phyloP scores from a whole-genome alignment of 108 stramenopile species.

The Nannochloropsis salina region DNA sequence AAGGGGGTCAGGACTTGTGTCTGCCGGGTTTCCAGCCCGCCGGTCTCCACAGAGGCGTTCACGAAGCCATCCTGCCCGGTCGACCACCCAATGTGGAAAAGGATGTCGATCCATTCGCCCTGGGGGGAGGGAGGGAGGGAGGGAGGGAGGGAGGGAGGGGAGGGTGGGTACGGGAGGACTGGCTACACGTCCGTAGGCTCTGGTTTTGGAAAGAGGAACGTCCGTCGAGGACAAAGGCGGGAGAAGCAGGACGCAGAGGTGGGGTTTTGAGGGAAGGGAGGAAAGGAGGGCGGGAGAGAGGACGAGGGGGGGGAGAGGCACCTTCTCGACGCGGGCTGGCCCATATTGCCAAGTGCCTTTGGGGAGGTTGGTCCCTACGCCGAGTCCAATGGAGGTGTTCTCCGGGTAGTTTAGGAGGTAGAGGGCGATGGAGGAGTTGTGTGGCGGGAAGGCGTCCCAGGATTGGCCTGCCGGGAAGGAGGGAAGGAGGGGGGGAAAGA shows the following conservation, averaged over 20 bases:
- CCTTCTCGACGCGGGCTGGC: neutral
- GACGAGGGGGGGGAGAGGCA: neutral
- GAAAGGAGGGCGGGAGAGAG: neutral
- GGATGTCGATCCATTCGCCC: neutral
- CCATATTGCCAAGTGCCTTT: neutral
- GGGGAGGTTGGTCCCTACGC: neutral
- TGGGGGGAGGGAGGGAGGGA: neutral
- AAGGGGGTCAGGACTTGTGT: neutral
- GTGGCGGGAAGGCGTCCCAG: neutral
- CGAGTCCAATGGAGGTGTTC: neutral
- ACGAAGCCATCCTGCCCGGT: neutral
- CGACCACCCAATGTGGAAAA: neutral
- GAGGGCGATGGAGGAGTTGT: conserved; percentile 2
- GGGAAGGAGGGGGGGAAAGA: neutral
- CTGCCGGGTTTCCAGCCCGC: neutral
- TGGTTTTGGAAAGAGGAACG: too few species aligned
- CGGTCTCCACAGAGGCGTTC: neutral
- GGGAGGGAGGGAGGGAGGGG: neutral
- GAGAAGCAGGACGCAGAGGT: too few species aligned
- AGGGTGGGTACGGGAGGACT: neutral
- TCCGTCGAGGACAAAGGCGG: too few species aligned
- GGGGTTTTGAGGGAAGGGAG: neutral
- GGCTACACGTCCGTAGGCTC: too few species aligned
- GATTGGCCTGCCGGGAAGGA: neutral
- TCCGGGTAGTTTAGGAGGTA: neutral